Percentiles rank a stretch among this genome's conserved stretches.
These are phyloP conservation scores for Xylariaceae sp. DNA, from an alignment of 2,329 filamentous ascomycete species.

Conservation along the genomic window DNA sequence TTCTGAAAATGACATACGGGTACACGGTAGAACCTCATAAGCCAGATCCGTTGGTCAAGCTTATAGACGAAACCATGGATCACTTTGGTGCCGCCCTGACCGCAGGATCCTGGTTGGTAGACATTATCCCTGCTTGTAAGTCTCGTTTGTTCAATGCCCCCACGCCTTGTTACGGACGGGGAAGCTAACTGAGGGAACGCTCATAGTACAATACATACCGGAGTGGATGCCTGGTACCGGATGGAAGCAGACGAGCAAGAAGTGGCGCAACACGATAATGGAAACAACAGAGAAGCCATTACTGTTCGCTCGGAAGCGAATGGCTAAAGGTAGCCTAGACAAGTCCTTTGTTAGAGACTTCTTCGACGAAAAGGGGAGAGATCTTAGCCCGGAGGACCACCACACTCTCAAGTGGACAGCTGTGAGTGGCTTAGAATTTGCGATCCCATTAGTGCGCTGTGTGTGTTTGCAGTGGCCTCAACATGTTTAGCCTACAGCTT, in stretches of 20 bases:
- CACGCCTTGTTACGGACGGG: background rate
- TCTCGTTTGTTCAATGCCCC: background rate
- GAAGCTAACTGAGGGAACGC: background rate
- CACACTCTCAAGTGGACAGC: conserved; percentile 21
- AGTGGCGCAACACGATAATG: conserved; percentile 14
- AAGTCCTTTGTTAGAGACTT: conserved; percentile 18
- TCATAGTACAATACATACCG: conserved; percentile 24
- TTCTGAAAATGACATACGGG: conserved; percentile 31
- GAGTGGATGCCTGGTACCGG: conserved; percentile 29
- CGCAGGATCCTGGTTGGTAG: conserved; percentile 29
- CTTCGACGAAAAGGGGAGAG: background rate
- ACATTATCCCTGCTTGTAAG: conserved; percentile 27
- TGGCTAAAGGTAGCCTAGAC: conserved; percentile 13
- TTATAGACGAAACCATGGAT: conserved; percentile 20
- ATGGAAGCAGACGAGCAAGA: conserved; percentile 24
- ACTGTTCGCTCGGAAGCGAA: conserved; percentile 23
- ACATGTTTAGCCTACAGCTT: too few species aligned
- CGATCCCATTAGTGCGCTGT: background rate
- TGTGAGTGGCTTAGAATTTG: background rate
- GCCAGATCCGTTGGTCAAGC: conserved; percentile 25
- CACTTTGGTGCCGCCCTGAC: conserved; percentile 19
- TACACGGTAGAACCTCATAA: conserved; percentile 26
- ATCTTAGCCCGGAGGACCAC: conserved; percentile 11
- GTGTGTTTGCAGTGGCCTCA: background rate
- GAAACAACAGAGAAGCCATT: conserved; percentile 23